Evolutionary conservation across 495 filamentous ascomycete species (phyloP).

Genomic region (Thozetella sp.): DNA sequence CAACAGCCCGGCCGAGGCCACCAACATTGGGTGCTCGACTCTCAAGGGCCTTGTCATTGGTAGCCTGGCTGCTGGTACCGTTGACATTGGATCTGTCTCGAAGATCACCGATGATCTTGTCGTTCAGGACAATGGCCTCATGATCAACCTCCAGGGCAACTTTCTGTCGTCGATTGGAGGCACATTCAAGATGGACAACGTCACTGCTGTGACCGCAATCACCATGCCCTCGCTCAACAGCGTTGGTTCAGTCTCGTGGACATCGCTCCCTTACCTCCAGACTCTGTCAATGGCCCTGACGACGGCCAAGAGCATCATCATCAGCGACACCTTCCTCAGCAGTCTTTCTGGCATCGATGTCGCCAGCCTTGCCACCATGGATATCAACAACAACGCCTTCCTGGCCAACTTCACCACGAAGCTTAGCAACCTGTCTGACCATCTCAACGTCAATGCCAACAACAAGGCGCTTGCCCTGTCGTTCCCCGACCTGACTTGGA

Average conservation of each 20-base stretch:
- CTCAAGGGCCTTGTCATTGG: slow-evolving; percentile 73
- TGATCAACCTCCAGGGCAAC: slow-evolving; percentile 51
- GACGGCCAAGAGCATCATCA: slow-evolving; percentile 56
- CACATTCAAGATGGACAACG: slow-evolving; percentile 64
- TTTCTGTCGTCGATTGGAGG: slow-evolving; percentile 52
- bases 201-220: slow-evolving; percentile 67
- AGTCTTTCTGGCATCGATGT: slow-evolving; percentile 80
- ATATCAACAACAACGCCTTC: slow-evolving; percentile 81
- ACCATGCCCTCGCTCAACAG: slow-evolving; percentile 60
- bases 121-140: slow-evolving; percentile 51
- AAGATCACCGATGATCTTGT: slow-evolving; percentile 71
- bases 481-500: slow-evolving; percentile 78
- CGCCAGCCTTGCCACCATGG: slow-evolving; percentile 56
- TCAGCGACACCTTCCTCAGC: slow-evolving; percentile 81
- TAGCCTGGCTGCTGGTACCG: slow-evolving; percentile 44
- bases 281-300: slow-evolving; percentile 62
- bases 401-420: slow-evolving; percentile 71
- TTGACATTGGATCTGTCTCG: slow-evolving; percentile 58
- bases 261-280: slow-evolving; percentile 71
- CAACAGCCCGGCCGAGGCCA: slow-evolving; percentile 71
- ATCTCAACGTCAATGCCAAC: slow-evolving; percentile 68
- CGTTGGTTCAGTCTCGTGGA: slow-evolving; percentile 69
- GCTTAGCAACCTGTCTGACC: slow-evolving; percentile 66
- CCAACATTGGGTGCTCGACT: slow-evolving; percentile 65
- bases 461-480: slow-evolving; percentile 55